These are phyloP conservation scores for Gelatoporia subvermispora DNA, from an alignment of 768 basidiomycete species.

Conservation along the genomic window DNA sequence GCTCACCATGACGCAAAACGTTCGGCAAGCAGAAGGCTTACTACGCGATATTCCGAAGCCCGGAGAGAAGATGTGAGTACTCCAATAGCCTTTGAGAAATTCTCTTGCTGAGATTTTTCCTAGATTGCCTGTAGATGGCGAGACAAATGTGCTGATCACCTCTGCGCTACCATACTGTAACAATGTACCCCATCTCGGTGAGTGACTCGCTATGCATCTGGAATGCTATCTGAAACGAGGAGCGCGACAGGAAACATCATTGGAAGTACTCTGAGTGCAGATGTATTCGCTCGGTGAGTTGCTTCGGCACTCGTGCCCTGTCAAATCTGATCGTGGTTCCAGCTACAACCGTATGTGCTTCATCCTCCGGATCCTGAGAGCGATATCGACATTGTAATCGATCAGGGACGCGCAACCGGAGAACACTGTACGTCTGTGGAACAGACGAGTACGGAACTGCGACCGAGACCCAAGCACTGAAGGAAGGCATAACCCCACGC, in stretches of 20 bases:
- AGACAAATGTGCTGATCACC: slow-evolving; percentile 86
- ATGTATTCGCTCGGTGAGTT: slow-evolving; percentile 87
- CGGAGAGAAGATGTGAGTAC: slow-evolving; percentile 39
- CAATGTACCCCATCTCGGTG: slow-evolving; percentile 94
- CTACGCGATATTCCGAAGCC: slow-evolving; percentile 38
- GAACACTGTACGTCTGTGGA: slow-evolving; percentile 92
- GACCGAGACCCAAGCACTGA: slow-evolving; percentile 94
- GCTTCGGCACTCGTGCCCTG: neutral
- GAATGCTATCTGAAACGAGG: neutral
- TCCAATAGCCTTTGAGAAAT: neutral
- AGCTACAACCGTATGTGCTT: slow-evolving; percentile 24
- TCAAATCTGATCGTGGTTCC: neutral
- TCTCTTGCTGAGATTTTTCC: slow-evolving; percentile 4
- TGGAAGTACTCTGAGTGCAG: slow-evolving; percentile 94
- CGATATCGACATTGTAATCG: neutral
- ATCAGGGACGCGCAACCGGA: slow-evolving; percentile 70
- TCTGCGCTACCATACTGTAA: slow-evolving; percentile 96
- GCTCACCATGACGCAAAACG: slow-evolving; percentile 31
- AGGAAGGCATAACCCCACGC: slow-evolving; percentile 74
- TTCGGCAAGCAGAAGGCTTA: slow-evolving; percentile 38
- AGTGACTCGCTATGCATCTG: slow-evolving; percentile 18
- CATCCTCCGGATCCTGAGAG: neutral
- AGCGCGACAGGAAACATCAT: slow-evolving; percentile 70
- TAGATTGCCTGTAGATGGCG: slow-evolving; percentile 78
- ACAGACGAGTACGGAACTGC: slow-evolving; percentile 99